A percentile compares a stretch with the other conserved stretches of the same genome.
Conservation (phyloP, 2,329 filamentous ascomycete genomes). For the Cercospora janseana region DNA sequence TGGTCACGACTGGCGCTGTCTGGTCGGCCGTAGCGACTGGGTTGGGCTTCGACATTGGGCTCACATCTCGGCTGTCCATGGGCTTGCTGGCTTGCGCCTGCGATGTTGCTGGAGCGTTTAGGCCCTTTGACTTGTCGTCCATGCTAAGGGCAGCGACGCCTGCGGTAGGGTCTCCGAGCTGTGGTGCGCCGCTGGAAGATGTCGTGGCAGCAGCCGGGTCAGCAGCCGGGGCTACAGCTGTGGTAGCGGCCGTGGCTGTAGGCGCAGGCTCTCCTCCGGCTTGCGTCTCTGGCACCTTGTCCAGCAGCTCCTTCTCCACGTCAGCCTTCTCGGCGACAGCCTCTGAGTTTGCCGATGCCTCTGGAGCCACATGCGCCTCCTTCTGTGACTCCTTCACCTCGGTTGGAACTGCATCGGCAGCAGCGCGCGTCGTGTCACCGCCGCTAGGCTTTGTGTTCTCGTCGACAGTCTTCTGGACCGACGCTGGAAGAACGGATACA, state of each 20-base stretch:
- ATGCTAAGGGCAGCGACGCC: conserved; percentile 30
- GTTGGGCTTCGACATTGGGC: conserved; percentile 43
- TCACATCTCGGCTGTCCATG: conserved; percentile 43
- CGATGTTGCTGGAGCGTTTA: conserved; percentile 40
- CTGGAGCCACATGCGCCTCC: conserved; percentile 53
- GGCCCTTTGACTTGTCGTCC: conserved; percentile 30
- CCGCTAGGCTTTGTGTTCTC: conserved; percentile 24
- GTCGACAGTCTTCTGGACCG: conserved; percentile 49
- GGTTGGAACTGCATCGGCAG: conserved; percentile 28
- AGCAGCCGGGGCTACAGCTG: conserved; percentile 36
- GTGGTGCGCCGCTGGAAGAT: conserved; percentile 31
- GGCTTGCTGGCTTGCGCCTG: conserved; percentile 20
- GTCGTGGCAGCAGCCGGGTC: conserved; percentile 29
- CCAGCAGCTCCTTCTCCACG: conserved; percentile 71
- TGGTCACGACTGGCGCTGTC: conserved; percentile 43
- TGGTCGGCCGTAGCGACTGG: conserved; percentile 31
- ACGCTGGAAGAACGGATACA: conserved; percentile 39
- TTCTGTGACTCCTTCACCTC: conserved; percentile 35
- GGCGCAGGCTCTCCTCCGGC: conserved; percentile 48
- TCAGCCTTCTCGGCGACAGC: conserved; percentile 73
- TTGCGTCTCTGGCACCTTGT: conserved; percentile 51
- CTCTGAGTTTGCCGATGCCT: conserved; percentile 66
- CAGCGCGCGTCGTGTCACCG: conserved; percentile 6
- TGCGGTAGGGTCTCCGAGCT: conserved; percentile 32
- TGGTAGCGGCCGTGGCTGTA: conserved; percentile 39